phyloP scores from a whole-genome alignment of 805 yeast genomes.

The baker's yeast (Saccharomyces cerevisiae) region DNA sequence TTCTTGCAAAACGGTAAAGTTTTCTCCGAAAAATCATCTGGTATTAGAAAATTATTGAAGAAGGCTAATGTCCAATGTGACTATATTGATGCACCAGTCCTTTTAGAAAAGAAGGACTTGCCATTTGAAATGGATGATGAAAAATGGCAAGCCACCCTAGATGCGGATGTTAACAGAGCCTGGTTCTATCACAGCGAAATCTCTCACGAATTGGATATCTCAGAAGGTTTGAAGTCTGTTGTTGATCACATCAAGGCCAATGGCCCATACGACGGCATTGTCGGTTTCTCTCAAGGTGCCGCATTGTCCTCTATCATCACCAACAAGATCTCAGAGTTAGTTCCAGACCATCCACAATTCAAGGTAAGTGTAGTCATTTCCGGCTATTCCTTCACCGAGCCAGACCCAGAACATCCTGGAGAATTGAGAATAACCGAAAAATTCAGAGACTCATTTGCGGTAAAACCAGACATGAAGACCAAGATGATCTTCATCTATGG shows the following conservation, averaged over 20 bases:
- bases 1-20: constrained; percentile 76
- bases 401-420: constrained; percentile 28
- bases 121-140: constrained; percentile 59
- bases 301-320: constrained; percentile 70
- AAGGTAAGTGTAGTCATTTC: constrained; percentile 72
- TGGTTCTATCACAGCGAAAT: constrained; percentile 66
- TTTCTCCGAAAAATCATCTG: constrained; percentile 84
- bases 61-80: constrained; percentile 58
- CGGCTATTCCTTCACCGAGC: constrained; percentile 48
- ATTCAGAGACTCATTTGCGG: constrained; percentile 28
- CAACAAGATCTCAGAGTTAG: constrained; percentile 47
- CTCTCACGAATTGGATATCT: constrained; percentile 41
- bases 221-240: constrained; percentile 43
- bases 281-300: constrained; percentile 95
- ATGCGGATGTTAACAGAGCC: constrained; percentile 42
- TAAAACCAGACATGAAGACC: constrained; percentile 28
- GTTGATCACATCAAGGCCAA: constrained; percentile 47
- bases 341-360: constrained; percentile 40
- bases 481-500: constrained; percentile 74
- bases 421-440: constrained; percentile 33
- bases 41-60: constrained; percentile 68
- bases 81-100: constrained; percentile 73
- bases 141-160: constrained; percentile 41
- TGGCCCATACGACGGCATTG: constrained; percentile 79
- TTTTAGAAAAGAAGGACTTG: constrained; percentile 57